Evolutionary conservation across 306 rosid species (phyloP), one percentile per base, ranked within the genome.

Genomic region (Purshia tridentata): DNA sequence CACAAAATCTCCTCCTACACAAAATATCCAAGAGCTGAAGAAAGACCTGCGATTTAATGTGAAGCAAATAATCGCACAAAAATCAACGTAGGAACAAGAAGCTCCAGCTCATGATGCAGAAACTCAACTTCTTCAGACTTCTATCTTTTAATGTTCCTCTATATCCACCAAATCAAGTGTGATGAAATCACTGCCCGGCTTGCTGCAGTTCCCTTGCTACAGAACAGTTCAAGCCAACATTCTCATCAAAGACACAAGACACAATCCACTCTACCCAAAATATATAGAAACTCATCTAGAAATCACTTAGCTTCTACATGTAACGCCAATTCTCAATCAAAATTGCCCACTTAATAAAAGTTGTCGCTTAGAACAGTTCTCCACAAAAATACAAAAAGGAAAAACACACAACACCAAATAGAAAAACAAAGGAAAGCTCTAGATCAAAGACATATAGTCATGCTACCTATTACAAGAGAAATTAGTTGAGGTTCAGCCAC

Each of bases 161-260:
- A 23, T 55, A 44, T 44, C 39, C 5, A 48, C 73, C 40, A 55
- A 5, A 4, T 41, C 47, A 18, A 41, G 42, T 2, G 8, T 40
- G 2, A 72, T 9, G 29, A 55, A 39, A 11, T 1, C 18, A 54
- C 72, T 20, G 18, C 45, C 62, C 70, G 23, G 35, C 77, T 48
- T 56, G 68, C 45, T 66, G 59, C 18, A 8, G 23, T 39, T 42
- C 51, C 49, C 48, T 78, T 66, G 52, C 63, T 50, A 41, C 57
- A 51, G 15, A 64, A 62, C 53, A 29, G 54, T 39, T 45, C 8
- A 63, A 54, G 66, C 51, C 39, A 52, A 41, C 44, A 29, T 41
- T 73, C 19, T 37, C 15, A 69, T 69, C 50, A 52, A 42, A 53
- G 8, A 40, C 40, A 54, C 18, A 42, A 53, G 8, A 40, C 40